Base-by-base conservation (phyloP, 2,329 filamentous ascomycete species). In the Monosporascus sp. region DNA sequence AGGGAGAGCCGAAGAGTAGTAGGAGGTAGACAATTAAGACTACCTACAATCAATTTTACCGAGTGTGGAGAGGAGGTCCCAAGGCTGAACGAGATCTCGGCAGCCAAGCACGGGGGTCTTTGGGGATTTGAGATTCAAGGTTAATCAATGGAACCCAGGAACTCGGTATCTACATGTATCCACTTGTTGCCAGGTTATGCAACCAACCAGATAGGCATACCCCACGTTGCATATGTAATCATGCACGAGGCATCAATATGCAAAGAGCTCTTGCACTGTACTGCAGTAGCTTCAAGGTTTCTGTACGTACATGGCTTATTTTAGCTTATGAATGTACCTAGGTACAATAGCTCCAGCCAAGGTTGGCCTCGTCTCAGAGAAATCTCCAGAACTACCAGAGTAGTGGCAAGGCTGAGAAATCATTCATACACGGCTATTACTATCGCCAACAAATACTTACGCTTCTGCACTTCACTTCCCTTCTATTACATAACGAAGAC, bases 381-480 rank as follows among this genome's bases (percentile, higher is more conserved):
- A 61, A 56, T 61, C 53, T 46, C 56, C 53, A 60, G 57, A 55
- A 37, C 31, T 46, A 7, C 11, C 3, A 54, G 31, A 19, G 24
- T 40, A 58, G 64, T 65, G 66, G 71, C 73, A 71, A 77, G 74
- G 75, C 75, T 78, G 75, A 76, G 70, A 69, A 73, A 74, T 73
- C 58, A 52, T 61, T 59, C 51, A 55, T 52, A 51, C 58, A 62
- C 40, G 47, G 43, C 51, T 61, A 56, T 46, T 52, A 19, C 22
- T n/a, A 43, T 48, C 16, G 24, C 50, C 16, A 43, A 54, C 52
- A 48, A 48, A 51, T 43, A 26, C 22, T 46, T 20, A 49, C 8
- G 14, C 46, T 38, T 22, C 45, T 14, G 20, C 27, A 24, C 31
- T 41, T 41, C 17, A n/a, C 38, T 7, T 41, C 38, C 19, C 0